These are phyloP conservation scores for Gastrodia elata DNA, from an alignment of 106 monocot species.

Conservation along the genomic window DNA sequence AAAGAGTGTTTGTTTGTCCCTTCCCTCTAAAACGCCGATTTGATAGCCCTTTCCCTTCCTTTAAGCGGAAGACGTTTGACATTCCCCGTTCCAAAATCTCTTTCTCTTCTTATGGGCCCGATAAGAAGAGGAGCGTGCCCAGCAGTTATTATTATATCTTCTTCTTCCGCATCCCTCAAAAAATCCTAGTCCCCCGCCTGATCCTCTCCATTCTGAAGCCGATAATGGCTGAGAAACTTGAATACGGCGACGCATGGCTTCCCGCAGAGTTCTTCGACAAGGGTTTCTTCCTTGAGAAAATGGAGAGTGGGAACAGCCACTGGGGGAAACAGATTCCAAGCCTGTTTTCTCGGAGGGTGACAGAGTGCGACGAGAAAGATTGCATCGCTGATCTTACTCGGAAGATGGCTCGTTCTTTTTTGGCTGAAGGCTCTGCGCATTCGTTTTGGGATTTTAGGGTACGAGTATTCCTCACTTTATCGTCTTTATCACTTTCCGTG, in stretches of 20 bases:
- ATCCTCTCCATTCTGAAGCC: not conserved
- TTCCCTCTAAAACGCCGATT: not conserved
- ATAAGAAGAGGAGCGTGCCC: not conserved
- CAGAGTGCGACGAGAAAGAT: conserved; percentile 47
- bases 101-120: not conserved
- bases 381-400: conserved; percentile 34
- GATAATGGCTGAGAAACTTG: not conserved
- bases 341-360: conserved; percentile 2
- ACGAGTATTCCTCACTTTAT: not conserved
- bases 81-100: not conserved
- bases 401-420: conserved; percentile 32
- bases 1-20: not conserved
- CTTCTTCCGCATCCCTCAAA: not conserved
- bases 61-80: not conserved
- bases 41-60: not conserved
- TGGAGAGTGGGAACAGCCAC: no score
- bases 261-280: conserved; percentile 4
- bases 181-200: not conserved
- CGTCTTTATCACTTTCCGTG: not conserved
- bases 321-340: not conserved
- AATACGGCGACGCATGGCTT: not conserved
- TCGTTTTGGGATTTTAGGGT: conserved; percentile 1
- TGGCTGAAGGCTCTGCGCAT: conserved; percentile 16
- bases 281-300: not conserved
- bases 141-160: not conserved